phyloP scores from a whole-genome alignment of 2,329 filamentous ascomycete species.

The Metarhizium brunneum region DNA sequence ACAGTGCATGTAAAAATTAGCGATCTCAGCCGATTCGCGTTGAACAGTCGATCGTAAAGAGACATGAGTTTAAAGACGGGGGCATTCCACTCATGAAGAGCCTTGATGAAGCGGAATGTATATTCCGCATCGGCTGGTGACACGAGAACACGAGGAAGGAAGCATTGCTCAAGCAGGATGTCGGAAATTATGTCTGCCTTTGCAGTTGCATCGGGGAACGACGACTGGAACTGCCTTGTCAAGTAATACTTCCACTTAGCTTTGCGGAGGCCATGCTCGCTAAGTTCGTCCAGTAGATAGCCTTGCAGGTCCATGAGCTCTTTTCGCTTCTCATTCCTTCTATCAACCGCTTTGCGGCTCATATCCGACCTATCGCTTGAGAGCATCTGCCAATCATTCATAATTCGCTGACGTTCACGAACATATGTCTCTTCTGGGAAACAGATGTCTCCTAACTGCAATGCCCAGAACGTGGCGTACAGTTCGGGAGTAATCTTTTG shows the following conservation, averaged over 20 bases:
- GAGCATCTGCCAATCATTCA: conserved; percentile 57
- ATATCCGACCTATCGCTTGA: conserved; percentile 66
- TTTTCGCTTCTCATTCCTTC: conserved; percentile 56
- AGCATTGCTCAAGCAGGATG: conserved; percentile 77
- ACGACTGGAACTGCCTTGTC: conserved; percentile 64
- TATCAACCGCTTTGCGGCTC: conserved; percentile 56
- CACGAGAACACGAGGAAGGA: conserved; percentile 77
- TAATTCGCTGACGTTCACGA: conserved; percentile 60
- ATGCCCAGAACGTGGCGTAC: conserved; percentile 86
- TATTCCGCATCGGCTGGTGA: conserved; percentile 85
- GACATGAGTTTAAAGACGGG: conserved; percentile 81
- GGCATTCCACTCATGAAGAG: conserved; percentile 74
- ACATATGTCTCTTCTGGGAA: conserved; percentile 72
- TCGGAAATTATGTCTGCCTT: conserved; percentile 63
- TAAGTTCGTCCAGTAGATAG: conserved; percentile 63
- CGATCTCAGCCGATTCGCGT: conserved; percentile 67
- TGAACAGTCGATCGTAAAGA: conserved; percentile 76
- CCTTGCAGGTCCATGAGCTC: conserved; percentile 59
- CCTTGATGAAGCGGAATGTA: conserved; percentile 76
- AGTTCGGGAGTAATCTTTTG: conserved; percentile 68
- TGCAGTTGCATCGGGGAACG: conserved; percentile 61
- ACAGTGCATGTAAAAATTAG: conserved; percentile 86
- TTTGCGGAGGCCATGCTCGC: conserved; percentile 58
- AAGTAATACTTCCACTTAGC: conserved; percentile 60
- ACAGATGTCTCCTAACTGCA: conserved; percentile 72